Conservation (phyloP, 2,329 filamentous ascomycete species). For the Tolypocladium tropicale region DNA sequence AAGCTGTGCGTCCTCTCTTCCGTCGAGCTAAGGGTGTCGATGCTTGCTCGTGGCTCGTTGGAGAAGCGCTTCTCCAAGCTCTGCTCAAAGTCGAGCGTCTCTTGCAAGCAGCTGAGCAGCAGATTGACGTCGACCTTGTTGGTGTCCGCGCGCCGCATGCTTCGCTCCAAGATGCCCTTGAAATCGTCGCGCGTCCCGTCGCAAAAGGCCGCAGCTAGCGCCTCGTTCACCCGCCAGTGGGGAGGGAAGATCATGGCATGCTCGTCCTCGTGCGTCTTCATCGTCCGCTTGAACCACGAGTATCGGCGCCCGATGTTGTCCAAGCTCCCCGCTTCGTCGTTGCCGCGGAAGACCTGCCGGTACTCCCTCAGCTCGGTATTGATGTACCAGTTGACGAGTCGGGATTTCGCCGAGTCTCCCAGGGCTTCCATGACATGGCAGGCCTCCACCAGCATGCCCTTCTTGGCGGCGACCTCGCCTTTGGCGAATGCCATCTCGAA, state of each 20-base stretch:
- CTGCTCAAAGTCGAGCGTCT: slow-evolving; percentile 96
- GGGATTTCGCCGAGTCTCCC: slow-evolving; percentile 71
- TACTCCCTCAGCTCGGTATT: slow-evolving; percentile 96
- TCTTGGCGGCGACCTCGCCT: slow-evolving; percentile 63
- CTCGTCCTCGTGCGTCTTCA: slow-evolving; percentile 92
- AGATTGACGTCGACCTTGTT: slow-evolving; percentile 82
- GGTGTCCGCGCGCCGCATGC: slow-evolving; percentile 68
- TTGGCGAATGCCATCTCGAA: slow-evolving; percentile 94
- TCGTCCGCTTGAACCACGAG: slow-evolving; percentile 90
- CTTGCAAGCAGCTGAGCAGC: slow-evolving; percentile 78
- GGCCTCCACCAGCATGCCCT: slow-evolving; percentile 67
- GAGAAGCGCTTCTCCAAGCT: slow-evolving; percentile 77
- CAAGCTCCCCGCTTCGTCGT: slow-evolving; percentile 89
- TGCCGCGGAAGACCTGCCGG: slow-evolving; percentile 87
- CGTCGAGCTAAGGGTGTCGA: slow-evolving; percentile 76
- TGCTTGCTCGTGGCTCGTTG: slow-evolving; percentile 63
- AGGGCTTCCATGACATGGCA: slow-evolving; percentile 92
- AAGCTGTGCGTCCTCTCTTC: slow-evolving; percentile 71
- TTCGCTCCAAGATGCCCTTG: slow-evolving; percentile 81
- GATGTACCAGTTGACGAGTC: slow-evolving; percentile 92
- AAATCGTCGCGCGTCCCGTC: slow-evolving; percentile 94
- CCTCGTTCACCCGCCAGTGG: slow-evolving; percentile 83
- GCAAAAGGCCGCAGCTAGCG: slow-evolving; percentile 83
- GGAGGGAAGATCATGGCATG: slow-evolving; percentile 80
- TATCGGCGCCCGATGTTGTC: slow-evolving; percentile 95